Percentiles rank a stretch among this genome's conserved stretches.
Evolutionary conservation across 1,139 yeast species (phyloP).

Genomic region (Debaryomycetaceae sp.): DNA sequence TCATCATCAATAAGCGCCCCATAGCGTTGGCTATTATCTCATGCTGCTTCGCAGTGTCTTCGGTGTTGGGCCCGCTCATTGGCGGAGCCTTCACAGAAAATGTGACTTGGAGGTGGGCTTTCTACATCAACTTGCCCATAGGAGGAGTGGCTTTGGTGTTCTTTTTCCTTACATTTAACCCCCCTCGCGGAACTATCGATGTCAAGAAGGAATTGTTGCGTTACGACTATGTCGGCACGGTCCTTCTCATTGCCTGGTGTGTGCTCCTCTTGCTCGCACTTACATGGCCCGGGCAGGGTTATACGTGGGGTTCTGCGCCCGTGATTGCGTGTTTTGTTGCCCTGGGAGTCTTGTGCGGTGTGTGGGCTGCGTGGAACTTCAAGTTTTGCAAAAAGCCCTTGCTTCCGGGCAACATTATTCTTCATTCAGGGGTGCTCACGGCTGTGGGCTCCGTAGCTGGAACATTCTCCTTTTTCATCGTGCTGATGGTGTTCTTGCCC

Average conservation of each 20-base stretch:
- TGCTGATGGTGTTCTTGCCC: conserved; percentile 5
- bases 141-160: conserved; percentile 45
- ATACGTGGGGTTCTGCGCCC: conserved; percentile 43
- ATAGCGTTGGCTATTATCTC: conserved; percentile 11
- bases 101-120: conserved; percentile 71
- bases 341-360: conserved; percentile 34
- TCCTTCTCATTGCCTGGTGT: conserved; percentile 27
- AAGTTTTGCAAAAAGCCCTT: conserved; percentile 32
- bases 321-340: conserved; percentile 43
- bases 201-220: conserved; percentile 24
- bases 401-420: conserved; percentile 30
- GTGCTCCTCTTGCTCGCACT: conserved; percentile 37
- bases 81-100: conserved; percentile 20
- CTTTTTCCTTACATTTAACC: conserved; percentile 40
- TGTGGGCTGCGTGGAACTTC: conserved; percentile 40
- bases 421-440: conserved; percentile 9
- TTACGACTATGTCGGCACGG: conserved; percentile 39
- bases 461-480: conserved; percentile 5
- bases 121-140: conserved; percentile 59
- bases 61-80: conserved; percentile 15
- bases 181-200: conserved; percentile 38
- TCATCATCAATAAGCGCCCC: conserved; percentile 19
- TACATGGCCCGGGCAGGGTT: conserved; percentile 38
- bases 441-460: conserved; percentile 3
- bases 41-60: conserved; percentile 12